Evolutionary conservation across 164 flowering plant genomes (phyloP), one percentile per base, ranked within the genome.

Genomic region (Warburgia ugandensis): DNA sequence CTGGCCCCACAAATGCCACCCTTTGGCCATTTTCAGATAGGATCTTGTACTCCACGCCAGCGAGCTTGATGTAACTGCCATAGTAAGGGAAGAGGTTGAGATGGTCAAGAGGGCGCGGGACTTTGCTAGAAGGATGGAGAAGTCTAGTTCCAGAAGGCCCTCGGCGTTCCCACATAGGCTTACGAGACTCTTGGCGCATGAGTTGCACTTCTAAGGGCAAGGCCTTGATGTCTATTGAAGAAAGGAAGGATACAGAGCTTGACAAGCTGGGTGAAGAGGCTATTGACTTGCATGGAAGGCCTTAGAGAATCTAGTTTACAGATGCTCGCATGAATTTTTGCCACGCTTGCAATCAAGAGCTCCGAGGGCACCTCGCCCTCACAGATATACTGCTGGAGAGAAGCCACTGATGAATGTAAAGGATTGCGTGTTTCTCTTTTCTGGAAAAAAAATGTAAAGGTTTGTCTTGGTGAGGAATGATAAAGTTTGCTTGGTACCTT

Each of bases 1-100:
- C 89, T 1, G 89, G 79, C 19, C 85, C 89, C 13, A 79, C 56
- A 26, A 82, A 82, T n/a, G 83, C 89, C 1, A 82, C 64, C 43
- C 61, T 68, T 41, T 69, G 70, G 1, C 69, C 68, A 46, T 75
- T 61, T 5, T 70, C 54, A 2, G 1, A 17, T 1, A 75, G 64
- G 29, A 79, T 69, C 11, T 3, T 54, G 54, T 62, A 50, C 37
- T 79, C 89, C 3, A 75, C 19, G 12, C 23, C 23, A 26, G 70
- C 76, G 9, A 82, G 62, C 27, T 77, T 68, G 38, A 79, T 51
- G 36, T 78, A 78, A 72, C 78, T 78, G 11, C 27, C 45, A 32
- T 75, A 75, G 73, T 77, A 77, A 6, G 84, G 83, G 56, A 77
- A 81, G 20, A 71, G 58, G 31, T 52, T 54, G 16, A 78, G 79